phyloP scores from a whole-genome alignment of 2,329 filamentous ascomycete genomes.

The Graphilbum fragrans region DNA sequence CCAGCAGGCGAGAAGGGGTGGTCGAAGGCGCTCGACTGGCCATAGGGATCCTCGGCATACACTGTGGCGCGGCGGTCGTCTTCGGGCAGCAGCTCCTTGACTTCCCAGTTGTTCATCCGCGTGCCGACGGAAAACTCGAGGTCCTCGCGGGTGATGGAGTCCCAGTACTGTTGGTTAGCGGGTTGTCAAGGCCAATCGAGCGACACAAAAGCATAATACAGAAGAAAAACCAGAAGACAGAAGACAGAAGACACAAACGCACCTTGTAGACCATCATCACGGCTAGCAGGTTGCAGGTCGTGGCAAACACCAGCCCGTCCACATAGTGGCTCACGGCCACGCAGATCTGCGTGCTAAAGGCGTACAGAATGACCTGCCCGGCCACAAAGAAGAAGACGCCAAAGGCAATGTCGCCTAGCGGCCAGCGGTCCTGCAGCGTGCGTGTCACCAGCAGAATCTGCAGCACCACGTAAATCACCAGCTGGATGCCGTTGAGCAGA shows the following conservation, averaged over 20 bases:
- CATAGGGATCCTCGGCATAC: constrained; percentile 57
- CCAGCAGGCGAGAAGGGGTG: constrained; percentile 33
- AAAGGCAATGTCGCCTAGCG: constrained; percentile 81
- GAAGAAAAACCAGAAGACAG: constrained; percentile 16
- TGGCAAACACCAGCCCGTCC: constrained; percentile 89
- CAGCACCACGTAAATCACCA: constrained; percentile 76
- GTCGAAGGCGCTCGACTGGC: constrained; percentile 42
- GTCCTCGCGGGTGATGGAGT: constrained; percentile 96
- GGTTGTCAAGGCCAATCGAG: no score
- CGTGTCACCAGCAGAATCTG: constrained; percentile 81
- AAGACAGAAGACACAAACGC: constrained; percentile 13
- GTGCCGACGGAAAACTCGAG: constrained; percentile 96
- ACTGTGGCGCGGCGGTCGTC: constrained; percentile 65
- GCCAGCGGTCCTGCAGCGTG: constrained; percentile 92
- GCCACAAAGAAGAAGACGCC: constrained; percentile 84
- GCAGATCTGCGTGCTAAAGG: constrained; percentile 78
- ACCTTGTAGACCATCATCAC: constrained; percentile 99
- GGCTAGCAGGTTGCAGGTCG: constrained; percentile 80
- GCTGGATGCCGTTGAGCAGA: constrained; percentile 75
- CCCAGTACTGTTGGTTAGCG: constrained; percentile 65
- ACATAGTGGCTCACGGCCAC: constrained; percentile 78
- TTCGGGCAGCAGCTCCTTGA: constrained; percentile 79
- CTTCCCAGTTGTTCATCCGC: constrained; percentile 94
- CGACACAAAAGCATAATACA: no score
- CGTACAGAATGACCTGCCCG: constrained; percentile 88